Percentiles rank a stretch among this genome's conserved stretches.
These are phyloP conservation scores for Nicotiana noctiflora DNA, from an alignment of 257 asterid species.

Conservation along the genomic window DNA sequence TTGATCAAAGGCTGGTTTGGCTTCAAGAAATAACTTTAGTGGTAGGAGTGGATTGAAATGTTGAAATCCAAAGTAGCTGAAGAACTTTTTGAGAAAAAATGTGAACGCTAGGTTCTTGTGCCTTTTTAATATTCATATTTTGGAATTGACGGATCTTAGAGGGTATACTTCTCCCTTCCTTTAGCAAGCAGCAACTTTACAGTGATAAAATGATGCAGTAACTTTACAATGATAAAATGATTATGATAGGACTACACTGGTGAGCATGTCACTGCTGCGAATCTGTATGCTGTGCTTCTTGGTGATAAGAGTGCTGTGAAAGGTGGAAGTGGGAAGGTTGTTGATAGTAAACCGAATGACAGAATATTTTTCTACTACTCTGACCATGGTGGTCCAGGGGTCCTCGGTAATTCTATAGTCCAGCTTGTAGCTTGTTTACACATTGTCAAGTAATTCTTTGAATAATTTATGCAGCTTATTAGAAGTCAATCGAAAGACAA, in stretches of 20 bases:
- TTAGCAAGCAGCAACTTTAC: background rate
- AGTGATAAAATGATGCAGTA: background rate
- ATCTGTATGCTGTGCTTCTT: slow-evolving; percentile 67
- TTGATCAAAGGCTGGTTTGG: background rate
- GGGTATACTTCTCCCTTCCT: background rate
- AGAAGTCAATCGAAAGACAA: background rate
- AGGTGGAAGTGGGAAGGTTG: slow-evolving; percentile 82
- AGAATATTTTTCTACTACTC: slow-evolving; percentile 74
- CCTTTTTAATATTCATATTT: background rate
- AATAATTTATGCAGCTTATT: background rate
- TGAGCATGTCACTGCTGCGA: slow-evolving; percentile 45
- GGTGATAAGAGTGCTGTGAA: slow-evolving; percentile 56
- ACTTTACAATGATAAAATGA: background rate
- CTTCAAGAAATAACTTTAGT: background rate
- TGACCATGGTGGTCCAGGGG: slow-evolving; percentile 97
- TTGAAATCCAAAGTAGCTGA: background rate
- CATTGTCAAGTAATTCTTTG: background rate
- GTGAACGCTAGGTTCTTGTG: background rate
- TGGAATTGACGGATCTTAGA: background rate
- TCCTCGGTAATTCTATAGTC: slow-evolving; percentile 52
- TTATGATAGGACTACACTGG: slow-evolving; percentile 73
- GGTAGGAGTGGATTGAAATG: background rate
- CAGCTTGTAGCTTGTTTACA: background rate
- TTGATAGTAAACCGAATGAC: slow-evolving; percentile 59
- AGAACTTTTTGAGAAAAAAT: background rate